Conservation (phyloP, 225 moss, liverwort and hornwort genomes). For the Sphagnum tenellum region DNA sequence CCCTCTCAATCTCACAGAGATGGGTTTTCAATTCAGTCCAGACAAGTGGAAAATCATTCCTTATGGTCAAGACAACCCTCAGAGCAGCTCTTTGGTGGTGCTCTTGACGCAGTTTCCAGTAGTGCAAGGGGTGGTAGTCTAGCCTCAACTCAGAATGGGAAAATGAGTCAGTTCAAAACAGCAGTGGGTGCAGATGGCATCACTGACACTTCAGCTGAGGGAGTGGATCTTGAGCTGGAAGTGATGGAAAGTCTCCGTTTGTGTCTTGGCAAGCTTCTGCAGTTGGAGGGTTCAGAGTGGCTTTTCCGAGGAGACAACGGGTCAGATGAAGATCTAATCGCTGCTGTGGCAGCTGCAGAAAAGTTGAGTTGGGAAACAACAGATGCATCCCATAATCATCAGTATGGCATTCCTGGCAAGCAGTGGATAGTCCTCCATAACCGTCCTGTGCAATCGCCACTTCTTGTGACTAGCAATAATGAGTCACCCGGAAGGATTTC, state of each 20-base stretch:
- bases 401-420: no score
- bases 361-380: constrained; percentile 29
- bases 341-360: constrained; percentile 43
- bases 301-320: constrained; percentile 64
- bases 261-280: constrained; percentile 52
- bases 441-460: constrained; percentile 16
- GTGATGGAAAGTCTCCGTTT: constrained; percentile 40
- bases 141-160: constrained; percentile 6
- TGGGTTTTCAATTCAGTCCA: constrained; percentile 65
- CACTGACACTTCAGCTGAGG: constrained; percentile 10
- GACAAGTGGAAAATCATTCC: constrained; percentile 48
- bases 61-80: constrained; percentile 83
- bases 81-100: constrained; percentile 68
- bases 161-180: constrained; percentile 11
- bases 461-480: constrained; percentile 15
- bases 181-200: constrained; percentile 8
- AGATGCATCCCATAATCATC: constrained; percentile 1
- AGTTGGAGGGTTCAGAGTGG: constrained; percentile 76
- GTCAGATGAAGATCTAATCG: constrained; percentile 69
- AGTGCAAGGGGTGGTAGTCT: constrained; percentile 14
- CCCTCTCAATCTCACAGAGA: constrained; percentile 65
- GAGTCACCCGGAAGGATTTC: constrained; percentile 19
- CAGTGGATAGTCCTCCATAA: constrained; percentile 12
- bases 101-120: constrained; percentile 17
- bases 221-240: constrained; percentile 30